Base-by-base conservation (phyloP, 331 rosid species). In the Erythrophleum ivorense region DNA sequence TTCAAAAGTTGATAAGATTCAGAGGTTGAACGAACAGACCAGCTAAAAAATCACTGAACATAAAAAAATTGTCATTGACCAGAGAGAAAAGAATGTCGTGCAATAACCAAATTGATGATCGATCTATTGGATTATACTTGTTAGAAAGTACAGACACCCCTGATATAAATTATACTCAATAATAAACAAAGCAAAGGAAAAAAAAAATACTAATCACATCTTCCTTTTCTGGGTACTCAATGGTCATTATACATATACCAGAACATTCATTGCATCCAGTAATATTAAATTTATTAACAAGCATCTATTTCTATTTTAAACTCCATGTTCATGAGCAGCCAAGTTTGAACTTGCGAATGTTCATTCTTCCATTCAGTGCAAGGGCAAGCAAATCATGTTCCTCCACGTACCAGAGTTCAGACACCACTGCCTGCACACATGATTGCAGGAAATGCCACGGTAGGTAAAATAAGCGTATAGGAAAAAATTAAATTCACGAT, bases 351-450 rank as follows among this genome's bases (percentile, higher is more conserved):
- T 75, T 92, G 68, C 89, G 95, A 80, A 67, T n/a, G 78, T 92
- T 88, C 94, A 91, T 91, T 90, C 94, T 92, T 79, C 99, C 99
- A 75, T 96, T 84, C 81, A 96, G 84, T 6, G 97, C 99, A 68
- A 96, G 98, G 65, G 99, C 99, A 73, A 96, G 91, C 72, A 96
- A 84, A 34, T 96, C 95, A 45, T 89, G 88, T 86, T 96, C 99
- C 89, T 96, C 99, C 65, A 94, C 99, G 75, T 96, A 96, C 99
- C 98, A 96, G 31, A 96, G 88, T 83, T 96, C 99, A 0, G 97
- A 91, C 45, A 92, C 92, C 79, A 73, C 85, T 14, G 94, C 99
- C 99, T 94, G 91, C 2, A 88, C 65, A 64, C 13, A 79, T 50
- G 66, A 74, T 76, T 58, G 40, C 9, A 73, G 45, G 48, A 36